Base-by-base conservation (phyloP, 345 rosid species). In the Microcos paniculata region DNA sequence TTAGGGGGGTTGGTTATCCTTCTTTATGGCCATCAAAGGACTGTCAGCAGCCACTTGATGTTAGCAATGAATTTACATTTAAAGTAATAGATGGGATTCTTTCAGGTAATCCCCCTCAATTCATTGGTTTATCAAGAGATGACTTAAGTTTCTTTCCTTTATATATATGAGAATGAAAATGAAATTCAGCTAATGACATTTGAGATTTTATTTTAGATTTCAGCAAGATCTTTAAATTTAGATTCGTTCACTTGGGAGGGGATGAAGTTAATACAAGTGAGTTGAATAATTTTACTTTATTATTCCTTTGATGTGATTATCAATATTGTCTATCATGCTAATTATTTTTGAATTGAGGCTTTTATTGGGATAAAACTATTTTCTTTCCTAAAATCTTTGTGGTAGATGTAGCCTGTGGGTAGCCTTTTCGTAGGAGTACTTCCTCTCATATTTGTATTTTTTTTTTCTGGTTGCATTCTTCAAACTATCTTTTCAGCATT, bases 231-330 rank as follows among this genome's bases (percentile, higher is more conserved):
- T 91, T 91, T 65, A 85, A 88, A 77, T 91, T 82, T 83, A 89
- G 81, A 80, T 89, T 89, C 56, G 82, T 89, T 49, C 96, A 91
- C 74, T 81, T 91, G 90, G 96, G 96, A 69, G 96, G 96, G n/a
- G 96, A 91, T 66, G 96, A 91, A 85, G 96, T 91, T 43, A 48
- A 89, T 62, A 85, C 94, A 80, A 81, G 96, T 91, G 85, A 85
- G 82, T 72, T 74, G 6, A 56, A 66, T 52, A 33, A 70, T 28
- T 56, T 42, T 68, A 48, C 16, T 40, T 46, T 16, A 30, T 30
- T 11, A 46, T 26, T 67, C 71, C 35, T 30, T 24, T 46, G 28
- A 68, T 48, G 45, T 16, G 24, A 66, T 67, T 46, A 46, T 68
- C 10, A 24, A 46, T 68, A 46, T 28, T 59, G 21, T 15, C 9